A percentile compares a stretch with the other conserved stretches of the same genome.
These are phyloP conservation scores for Monosporozyma aerobia DNA, from an alignment of 805 yeast genomes.

Conservation along the genomic window DNA sequence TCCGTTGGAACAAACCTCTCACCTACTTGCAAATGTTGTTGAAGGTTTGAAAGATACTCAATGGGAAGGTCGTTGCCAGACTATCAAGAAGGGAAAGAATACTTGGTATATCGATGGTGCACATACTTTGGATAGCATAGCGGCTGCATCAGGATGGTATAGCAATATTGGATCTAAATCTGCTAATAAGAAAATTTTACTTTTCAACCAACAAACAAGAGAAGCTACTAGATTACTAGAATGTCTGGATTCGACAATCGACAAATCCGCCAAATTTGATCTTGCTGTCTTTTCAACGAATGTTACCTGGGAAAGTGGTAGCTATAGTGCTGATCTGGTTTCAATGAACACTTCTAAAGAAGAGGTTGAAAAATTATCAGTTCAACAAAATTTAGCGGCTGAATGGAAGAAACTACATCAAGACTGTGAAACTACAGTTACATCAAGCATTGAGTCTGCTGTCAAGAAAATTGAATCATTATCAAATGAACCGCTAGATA, in stretches of 20 bases:
- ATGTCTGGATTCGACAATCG: background rate
- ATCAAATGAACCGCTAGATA: conserved; percentile 39
- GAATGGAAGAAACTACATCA: conserved; percentile 56
- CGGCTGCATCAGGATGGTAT: conserved; percentile 81
- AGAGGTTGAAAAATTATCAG: conserved; percentile 66
- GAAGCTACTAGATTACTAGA: conserved; percentile 62
- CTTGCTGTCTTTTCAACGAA: conserved; percentile 82
- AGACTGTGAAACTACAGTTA: conserved; percentile 35
- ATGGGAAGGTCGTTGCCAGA: conserved; percentile 98
- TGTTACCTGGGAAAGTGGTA: conserved; percentile 80
- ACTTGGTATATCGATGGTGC: conserved; percentile 95
- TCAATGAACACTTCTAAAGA: conserved; percentile 77
- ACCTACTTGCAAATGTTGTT: conserved; percentile 41
- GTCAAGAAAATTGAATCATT: conserved; percentile 37
- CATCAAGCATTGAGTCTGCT: conserved; percentile 69
- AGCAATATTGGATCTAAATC: conserved; percentile 18
- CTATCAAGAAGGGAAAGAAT: conserved; percentile 37
- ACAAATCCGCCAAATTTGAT: conserved; percentile 42
- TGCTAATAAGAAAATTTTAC: conserved; percentile 37
- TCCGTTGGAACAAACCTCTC: conserved; percentile 7
- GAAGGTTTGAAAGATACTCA: conserved; percentile 55
- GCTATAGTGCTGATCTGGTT: conserved; percentile 70
- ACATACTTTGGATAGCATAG: conserved; percentile 81
- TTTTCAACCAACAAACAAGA: conserved; percentile 92
- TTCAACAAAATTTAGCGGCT: conserved; percentile 67